Base-by-base conservation (phyloP, 2,329 filamentous ascomycete species). In the Harringtonia aguacate region DNA sequence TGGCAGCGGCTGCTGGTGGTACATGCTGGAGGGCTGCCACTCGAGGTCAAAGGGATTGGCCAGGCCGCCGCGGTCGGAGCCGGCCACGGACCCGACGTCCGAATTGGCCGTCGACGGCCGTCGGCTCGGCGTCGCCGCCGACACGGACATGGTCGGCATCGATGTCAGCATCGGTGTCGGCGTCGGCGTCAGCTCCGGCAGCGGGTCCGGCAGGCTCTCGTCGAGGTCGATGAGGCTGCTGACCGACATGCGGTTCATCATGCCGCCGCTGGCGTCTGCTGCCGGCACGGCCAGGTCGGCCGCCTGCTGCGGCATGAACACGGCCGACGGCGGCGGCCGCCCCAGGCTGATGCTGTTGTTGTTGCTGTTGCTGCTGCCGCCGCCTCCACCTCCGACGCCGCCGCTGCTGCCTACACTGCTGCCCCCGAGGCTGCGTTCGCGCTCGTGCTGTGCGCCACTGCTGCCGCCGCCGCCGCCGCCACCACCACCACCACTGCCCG, bases 71-170 rank as follows among this genome's bases (percentile, higher is more conserved):
- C 24, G 24, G 24, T 27, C 24, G 24, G 24, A 27, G 6, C 24
- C 24, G 24, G 24, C 74, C 28, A 40, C 43, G 8, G 33, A 40
- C 10, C 33, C 43, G 9, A 33, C 70, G 47, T 78, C 74, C 0
- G 76, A 80, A 54, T 77, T 70, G 6, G 75, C 74, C 1, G 74
- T 78, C 2, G 74, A 77, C 0, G 75, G 75, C 1, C 73, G 65
- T n/a, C n/a, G n/a, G n/a, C n/a, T n/a, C 24, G 24, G 6, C 24
- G 24, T 7, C 6, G 24, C 24, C 24, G 24, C 24, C 24, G 24
- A 27, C 24, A 27, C 24, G 7, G 24, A 77, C 73, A 0, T 67
- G 64, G 31, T 67, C 62, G 0, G n/a, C n/a, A n/a, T n/a, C n/a
- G n/a, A n/a, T n/a, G n/a, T n/a, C n/a, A n/a, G n/a, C 68, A 61